Conservation (phyloP, 352 stramenopile species). For the Phytophthora tentaculata region DNA sequence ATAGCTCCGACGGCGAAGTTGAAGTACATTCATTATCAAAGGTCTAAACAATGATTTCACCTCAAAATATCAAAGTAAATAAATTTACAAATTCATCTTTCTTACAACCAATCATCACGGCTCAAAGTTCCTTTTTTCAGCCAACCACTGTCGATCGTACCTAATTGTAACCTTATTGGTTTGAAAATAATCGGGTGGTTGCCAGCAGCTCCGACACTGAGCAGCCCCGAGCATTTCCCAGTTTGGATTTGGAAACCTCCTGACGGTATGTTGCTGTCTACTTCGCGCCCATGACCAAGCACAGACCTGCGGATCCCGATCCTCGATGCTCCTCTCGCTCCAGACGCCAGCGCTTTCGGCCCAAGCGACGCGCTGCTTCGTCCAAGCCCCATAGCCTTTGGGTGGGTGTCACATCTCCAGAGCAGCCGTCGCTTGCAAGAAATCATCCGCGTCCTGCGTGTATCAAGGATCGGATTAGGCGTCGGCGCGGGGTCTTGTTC, state of each 20-base stretch:
- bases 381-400: not conserved
- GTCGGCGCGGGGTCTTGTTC: slow-evolving; percentile 7
- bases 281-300: slow-evolving; percentile 2
- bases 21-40: slow-evolving; percentile 1
- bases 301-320: slow-evolving; percentile 45
- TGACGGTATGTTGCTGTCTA: slow-evolving; percentile 69
- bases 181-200: slow-evolving; percentile 31
- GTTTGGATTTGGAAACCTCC: slow-evolving; percentile 87
- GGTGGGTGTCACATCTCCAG: slow-evolving; percentile 6
- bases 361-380: slow-evolving; percentile 36
- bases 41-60: not conserved
- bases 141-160: slow-evolving; percentile 6
- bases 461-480: slow-evolving; percentile 89
- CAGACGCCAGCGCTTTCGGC: slow-evolving; percentile 29
- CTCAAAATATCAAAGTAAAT: not conserved
- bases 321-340: slow-evolving; percentile 36
- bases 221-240: slow-evolving; percentile 20
- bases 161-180: not conserved
- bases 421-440: slow-evolving; percentile 47
- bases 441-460: slow-evolving; percentile 55
- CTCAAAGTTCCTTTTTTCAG: not conserved
- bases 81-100: not conserved
- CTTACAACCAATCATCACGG: not conserved
- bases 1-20: not conserved
- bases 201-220: slow-evolving; percentile 7